Base-by-base conservation (phyloP, 2,329 filamentous ascomycete genomes). In the Epichloe baconii region DNA sequence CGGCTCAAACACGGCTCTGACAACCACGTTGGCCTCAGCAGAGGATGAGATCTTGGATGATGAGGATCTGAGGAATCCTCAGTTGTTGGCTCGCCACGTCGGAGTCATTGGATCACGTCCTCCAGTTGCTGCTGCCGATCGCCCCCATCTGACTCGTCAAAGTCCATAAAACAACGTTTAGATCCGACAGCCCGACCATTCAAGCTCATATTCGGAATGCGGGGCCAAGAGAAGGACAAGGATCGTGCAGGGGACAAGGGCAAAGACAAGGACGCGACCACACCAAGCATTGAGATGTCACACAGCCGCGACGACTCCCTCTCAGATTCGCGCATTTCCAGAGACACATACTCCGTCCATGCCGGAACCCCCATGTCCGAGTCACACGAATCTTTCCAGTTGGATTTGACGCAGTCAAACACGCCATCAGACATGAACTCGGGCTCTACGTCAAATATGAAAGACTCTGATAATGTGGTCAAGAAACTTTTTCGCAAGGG, bases 141-240 rank as follows among this genome's bases (percentile, higher is more conserved):
- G 17, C 23, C 47, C 47, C 11, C 37, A 15, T 4, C 35, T 3
- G 47, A 42, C 23, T 51, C 44, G 23, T 58, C 68, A 40, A 72
- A 65, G 15, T 65, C 62, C 8, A 77, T 60, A 71, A 83, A 62
- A 66, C 82, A 65, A 69, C 82, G 67, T 60, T 75, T 97, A 31
- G 97, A 98, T 60, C 93, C 93, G 7, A 80, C 87, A 6, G 93
- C 91, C 0, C 90, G 90, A 8, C 87, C 85, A 1, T 97, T 97
- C 64, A 91, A 85, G 67, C 77, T 82, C 38, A 79, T 93, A 53
- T 79, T 82, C 59, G 72, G 75, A 15, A 49, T 44, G 10, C 68
- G 59, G 54, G 67, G 55, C 64, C 66, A 68, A 58, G 65, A 69
- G 3, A 69, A 68, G 35, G 62, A 47, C 53, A 66, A 46, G 49